A percentile compares a stretch with the other conserved stretches of the same genome.
Conservation (phyloP, 202 grass and related monocot species). For the Carex arenaria region DNA sequence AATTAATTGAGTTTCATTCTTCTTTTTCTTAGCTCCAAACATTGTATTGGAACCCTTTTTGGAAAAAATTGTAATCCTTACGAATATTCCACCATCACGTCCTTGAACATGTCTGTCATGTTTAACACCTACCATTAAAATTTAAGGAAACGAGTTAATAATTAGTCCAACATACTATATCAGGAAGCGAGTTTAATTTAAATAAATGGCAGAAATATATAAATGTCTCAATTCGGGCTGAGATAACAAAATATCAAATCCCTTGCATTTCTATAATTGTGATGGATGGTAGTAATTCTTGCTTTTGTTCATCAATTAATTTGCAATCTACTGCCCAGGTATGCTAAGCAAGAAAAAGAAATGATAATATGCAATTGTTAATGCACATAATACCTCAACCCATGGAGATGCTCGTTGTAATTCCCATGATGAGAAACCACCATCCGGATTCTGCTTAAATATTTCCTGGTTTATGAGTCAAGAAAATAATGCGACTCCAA, state of each 20-base stretch:
- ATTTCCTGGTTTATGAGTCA: background rate
- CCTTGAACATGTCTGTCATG: constrained; percentile 64
- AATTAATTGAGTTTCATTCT: background rate
- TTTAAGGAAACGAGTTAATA: background rate
- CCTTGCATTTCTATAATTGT: background rate
- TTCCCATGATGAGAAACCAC: constrained; percentile 72
- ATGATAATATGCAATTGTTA: background rate
- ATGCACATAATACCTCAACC: constrained; percentile 42
- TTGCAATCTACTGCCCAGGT: background rate
- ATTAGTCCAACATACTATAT: background rate
- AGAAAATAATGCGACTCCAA: background rate
- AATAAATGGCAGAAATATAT: background rate
- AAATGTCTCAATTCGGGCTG: background rate
- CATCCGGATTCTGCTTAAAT: constrained; percentile 51
- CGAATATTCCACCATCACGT: constrained; percentile 66
- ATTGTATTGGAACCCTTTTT: background rate
- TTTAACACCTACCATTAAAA: constrained; percentile 48
- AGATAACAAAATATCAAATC: background rate
- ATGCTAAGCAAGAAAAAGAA: background rate
- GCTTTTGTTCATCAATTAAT: background rate
- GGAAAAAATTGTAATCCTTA: constrained; percentile 35
- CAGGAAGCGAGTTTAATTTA: background rate
- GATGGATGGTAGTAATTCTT: background rate
- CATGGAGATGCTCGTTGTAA: constrained; percentile 56
- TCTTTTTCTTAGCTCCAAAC: background rate